Percentiles rank a stretch among this genome's conserved stretches.
Evolutionary conservation across 2,329 filamentous ascomycete genomes (phyloP).

Genomic region (Cladophialophora bantiana): DNA sequence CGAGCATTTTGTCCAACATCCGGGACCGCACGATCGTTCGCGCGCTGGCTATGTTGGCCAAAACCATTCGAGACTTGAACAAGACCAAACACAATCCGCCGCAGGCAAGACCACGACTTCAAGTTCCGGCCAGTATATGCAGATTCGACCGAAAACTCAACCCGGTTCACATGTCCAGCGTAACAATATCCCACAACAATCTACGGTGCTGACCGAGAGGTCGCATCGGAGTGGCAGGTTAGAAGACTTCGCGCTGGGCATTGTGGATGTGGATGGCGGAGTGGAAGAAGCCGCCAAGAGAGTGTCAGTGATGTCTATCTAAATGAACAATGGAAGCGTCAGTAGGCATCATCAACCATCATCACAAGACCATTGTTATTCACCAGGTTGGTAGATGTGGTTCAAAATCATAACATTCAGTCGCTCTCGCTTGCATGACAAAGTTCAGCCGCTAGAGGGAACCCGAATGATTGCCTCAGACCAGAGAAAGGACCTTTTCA

Average conservation of each 20-base stretch:
- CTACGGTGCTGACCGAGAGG: not conserved
- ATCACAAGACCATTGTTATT: no score
- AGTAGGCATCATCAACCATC: no score
- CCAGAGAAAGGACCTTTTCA: not conserved
- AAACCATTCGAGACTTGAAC: not conserved
- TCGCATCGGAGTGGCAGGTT: not conserved
- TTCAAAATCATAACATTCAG: not conserved
- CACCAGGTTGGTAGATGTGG: not conserved
- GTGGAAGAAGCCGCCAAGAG: slow-evolving; percentile 5
- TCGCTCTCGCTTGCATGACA: not conserved
- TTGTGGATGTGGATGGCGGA: slow-evolving; percentile 6
- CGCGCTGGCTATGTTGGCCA: not conserved
- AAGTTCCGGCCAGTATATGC: not conserved
- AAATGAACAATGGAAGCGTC: not conserved
- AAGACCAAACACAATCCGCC: not conserved
- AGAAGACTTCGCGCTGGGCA: slow-evolving; percentile 12
- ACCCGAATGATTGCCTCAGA: not conserved
- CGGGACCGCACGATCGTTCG: not conserved
- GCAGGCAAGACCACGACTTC: not conserved
- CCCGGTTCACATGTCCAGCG: not conserved
- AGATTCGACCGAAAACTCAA: not conserved
- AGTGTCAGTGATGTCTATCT: not conserved
- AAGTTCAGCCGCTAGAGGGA: not conserved
- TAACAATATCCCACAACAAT: not conserved
- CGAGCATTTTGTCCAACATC: not conserved